Evolutionary conservation across 257 asterid species (phyloP).

Genomic region (Solanum peruvianum): DNA sequence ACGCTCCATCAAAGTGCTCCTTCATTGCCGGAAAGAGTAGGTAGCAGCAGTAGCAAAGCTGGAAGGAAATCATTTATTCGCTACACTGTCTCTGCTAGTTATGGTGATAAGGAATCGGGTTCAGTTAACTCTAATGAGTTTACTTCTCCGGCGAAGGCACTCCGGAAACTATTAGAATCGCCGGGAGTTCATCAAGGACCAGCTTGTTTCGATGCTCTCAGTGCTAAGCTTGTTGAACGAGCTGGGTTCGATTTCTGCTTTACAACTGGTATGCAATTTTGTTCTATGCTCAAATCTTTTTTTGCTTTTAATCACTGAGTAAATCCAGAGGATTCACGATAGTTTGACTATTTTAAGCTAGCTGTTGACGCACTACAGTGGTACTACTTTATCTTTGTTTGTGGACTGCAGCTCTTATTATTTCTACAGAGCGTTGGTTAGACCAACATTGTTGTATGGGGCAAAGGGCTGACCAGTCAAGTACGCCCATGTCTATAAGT

Average conservation of each 20-base stretch:
- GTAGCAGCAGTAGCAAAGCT: background rate
- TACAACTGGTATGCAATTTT: constrained; percentile 44
- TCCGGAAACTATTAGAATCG: constrained; percentile 46
- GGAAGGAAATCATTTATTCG: background rate
- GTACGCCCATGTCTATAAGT: background rate
- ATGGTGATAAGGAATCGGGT: background rate
- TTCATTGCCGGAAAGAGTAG: background rate
- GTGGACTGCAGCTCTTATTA: background rate
- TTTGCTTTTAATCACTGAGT: background rate
- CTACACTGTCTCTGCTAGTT: background rate
- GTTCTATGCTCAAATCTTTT: background rate
- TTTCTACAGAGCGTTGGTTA: background rate
- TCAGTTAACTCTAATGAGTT: constrained; percentile 6
- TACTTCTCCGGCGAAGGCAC: constrained; percentile 36
- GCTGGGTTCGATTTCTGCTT: constrained; percentile 92
- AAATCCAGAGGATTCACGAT: background rate
- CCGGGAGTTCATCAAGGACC: constrained; percentile 89
- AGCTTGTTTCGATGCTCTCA: constrained; percentile 84
- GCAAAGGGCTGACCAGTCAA: background rate
- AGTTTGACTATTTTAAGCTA: background rate
- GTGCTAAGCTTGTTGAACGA: constrained; percentile 79
- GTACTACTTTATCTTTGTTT: background rate
- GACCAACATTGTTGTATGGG: background rate
- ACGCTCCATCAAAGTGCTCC: background rate
- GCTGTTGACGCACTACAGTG: background rate